phyloP scores from a whole-genome alignment of 2,329 filamentous ascomycete genomes.

The Emericellopsis cladophorae region DNA sequence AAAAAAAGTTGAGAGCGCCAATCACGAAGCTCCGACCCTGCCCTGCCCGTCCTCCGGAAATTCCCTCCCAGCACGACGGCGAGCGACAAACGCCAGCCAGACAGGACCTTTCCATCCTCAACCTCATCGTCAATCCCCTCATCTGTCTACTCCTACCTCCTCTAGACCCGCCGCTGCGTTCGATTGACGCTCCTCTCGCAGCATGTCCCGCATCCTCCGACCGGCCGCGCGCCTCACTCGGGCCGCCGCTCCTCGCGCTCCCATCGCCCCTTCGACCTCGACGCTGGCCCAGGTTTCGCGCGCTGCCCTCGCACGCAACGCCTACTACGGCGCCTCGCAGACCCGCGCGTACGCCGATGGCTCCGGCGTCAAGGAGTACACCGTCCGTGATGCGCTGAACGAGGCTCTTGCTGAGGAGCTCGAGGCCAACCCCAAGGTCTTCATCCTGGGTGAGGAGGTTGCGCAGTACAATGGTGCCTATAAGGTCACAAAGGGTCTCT shows the following conservation, averaged over 20 bases:
- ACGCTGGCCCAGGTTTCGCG: slow-evolving; percentile 22
- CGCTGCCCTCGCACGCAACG: slow-evolving; percentile 21
- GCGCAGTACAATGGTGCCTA: slow-evolving; percentile 99
- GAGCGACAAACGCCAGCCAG: too few relatives aligned
- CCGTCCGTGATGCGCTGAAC: slow-evolving; percentile 93
- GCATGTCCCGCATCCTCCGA: not conserved
- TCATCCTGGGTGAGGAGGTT: slow-evolving; percentile 93
- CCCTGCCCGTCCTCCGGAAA: too few relatives aligned
- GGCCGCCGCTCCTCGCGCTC: slow-evolving; percentile 10
- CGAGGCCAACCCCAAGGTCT: slow-evolving; percentile 88
- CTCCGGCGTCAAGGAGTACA: slow-evolving; percentile 74
- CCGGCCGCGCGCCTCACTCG: not conserved
- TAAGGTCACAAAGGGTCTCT: slow-evolving; percentile 96
- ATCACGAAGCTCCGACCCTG: too few relatives aligned
- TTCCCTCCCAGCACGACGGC: too few relatives aligned
- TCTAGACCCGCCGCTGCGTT: too few relatives aligned
- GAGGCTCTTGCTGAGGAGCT: slow-evolving; percentile 97
- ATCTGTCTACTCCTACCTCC: too few relatives aligned
- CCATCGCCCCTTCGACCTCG: slow-evolving; percentile 31
- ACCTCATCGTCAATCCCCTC: too few relatives aligned
- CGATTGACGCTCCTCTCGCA: not conserved
- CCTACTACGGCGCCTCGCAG: slow-evolving; percentile 23
- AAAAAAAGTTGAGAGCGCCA: too few relatives aligned
- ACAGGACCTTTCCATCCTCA: too few relatives aligned
- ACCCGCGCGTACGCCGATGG: slow-evolving; percentile 39